phyloP scores from a whole-genome alignment of 106 monocot genomes.

The Vanilla planifolia region DNA sequence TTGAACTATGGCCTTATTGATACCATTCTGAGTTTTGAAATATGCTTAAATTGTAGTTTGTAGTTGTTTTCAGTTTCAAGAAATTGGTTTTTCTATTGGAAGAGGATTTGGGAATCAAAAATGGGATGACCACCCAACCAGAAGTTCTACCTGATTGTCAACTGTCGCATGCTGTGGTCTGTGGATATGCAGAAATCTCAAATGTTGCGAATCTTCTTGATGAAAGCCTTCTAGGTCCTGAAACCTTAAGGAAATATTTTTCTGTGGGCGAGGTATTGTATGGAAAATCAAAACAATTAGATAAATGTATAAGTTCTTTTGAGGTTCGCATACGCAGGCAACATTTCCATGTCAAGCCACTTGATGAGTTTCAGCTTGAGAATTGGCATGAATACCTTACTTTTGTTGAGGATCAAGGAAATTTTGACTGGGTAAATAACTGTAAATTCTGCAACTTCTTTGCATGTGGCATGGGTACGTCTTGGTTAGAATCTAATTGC shows the following conservation, averaged over 20 bases:
- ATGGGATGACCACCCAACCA: constrained; percentile 4
- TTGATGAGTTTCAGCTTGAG: constrained; percentile 63
- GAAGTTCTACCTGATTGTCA: constrained; percentile 20
- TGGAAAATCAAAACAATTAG: constrained; percentile 41
- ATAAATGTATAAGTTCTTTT: constrained; percentile 50
- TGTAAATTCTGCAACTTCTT: not conserved
- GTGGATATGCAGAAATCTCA: constrained; percentile 26
- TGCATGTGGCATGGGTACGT: constrained; percentile 1
- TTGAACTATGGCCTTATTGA: not conserved
- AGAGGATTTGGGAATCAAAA: constrained; percentile 36
- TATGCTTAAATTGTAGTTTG: constrained; percentile 1
- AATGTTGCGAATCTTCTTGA: constrained; percentile 25
- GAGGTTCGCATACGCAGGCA: constrained; percentile 60
- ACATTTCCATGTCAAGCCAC: constrained; percentile 72
- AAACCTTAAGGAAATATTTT: constrained; percentile 48
- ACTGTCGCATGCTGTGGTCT: constrained; percentile 12
- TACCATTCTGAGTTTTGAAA: not conserved
- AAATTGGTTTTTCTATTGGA: constrained; percentile 47
- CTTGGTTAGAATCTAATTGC: constrained; percentile 16
- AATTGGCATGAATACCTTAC: constrained; percentile 94
- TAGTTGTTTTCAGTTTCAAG: constrained; percentile 53
- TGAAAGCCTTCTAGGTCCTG: constrained; percentile 19
- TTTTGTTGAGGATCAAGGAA: constrained; percentile 76
- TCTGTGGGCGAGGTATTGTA: constrained; percentile 48
- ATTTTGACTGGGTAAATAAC: constrained; percentile 94